Evolutionary conservation across 106 monocot species (phyloP).

Genomic region (Allium sativum): DNA sequence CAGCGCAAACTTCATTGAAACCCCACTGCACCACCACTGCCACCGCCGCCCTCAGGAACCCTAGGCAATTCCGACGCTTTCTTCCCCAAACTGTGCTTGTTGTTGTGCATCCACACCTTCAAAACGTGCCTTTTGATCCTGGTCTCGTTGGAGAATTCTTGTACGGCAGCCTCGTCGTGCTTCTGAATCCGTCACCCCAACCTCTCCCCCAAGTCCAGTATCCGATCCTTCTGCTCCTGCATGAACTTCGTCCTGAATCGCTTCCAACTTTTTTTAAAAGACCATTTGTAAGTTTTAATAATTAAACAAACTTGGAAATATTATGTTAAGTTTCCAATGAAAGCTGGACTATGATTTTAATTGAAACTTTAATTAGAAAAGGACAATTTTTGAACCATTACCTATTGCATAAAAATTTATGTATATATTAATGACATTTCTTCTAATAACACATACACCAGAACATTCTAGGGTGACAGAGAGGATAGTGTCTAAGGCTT

Average conservation of each 20-base stretch:
- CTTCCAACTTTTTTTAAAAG: no score
- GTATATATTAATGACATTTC: no score
- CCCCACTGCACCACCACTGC: neutral
- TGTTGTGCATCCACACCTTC: conserved; percentile 97
- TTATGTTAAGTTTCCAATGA: no score
- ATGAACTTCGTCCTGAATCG: conserved; percentile 73
- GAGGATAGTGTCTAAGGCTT: no score
- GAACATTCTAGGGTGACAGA: no score
- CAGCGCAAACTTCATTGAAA: neutral
- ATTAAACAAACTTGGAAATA: no score
- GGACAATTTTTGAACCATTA: no score
- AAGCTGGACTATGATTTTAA: no score
- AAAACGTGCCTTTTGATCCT: conserved; percentile 60
- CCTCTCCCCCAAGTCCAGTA: conserved; percentile 65
- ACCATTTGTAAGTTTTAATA: no score
- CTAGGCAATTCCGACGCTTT: conserved; percentile 21
- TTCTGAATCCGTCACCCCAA: conserved; percentile 83
- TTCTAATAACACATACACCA: no score
- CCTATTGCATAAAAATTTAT: no score
- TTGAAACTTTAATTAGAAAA: no score
- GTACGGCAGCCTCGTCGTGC: conserved; percentile 77
- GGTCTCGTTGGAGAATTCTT: conserved; percentile 67
- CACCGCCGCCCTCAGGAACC: neutral
- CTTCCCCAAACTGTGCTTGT: conserved; percentile 87
- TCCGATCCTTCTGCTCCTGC: conserved; percentile 85